These are phyloP conservation scores for Sugiyamaella grinbergsii DNA, from an alignment of 1,139 yeast species.

Conservation along the genomic window DNA sequence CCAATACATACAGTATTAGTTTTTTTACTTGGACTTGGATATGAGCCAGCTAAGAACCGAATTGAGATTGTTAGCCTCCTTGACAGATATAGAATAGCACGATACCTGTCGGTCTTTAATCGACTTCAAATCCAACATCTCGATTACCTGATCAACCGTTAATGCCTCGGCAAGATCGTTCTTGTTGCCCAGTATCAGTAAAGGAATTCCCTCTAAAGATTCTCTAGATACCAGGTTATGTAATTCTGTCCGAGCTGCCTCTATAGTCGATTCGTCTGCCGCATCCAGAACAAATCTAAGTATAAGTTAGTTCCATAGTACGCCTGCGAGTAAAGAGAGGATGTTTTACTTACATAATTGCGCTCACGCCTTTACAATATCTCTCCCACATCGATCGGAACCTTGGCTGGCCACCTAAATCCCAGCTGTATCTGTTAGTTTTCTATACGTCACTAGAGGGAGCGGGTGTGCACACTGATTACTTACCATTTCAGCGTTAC, in stretches of 20 bases:
- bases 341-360: slow-evolving; percentile 39
- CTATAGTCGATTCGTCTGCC: slow-evolving; percentile 41
- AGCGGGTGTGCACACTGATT: neutral
- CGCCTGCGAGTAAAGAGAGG: neutral
- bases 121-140: slow-evolving; percentile 39
- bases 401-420: slow-evolving; percentile 47
- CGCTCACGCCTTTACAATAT: slow-evolving; percentile 45
- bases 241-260: slow-evolving; percentile 41
- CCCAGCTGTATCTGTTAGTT: slow-evolving; percentile 38
- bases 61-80: slow-evolving; percentile 43
- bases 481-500: slow-evolving; percentile 45
- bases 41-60: slow-evolving; percentile 45
- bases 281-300: slow-evolving; percentile 43
- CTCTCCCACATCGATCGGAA: slow-evolving; percentile 48
- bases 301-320: neutral
- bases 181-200: slow-evolving; percentile 45
- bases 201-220: slow-evolving; percentile 43
- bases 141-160: slow-evolving; percentile 42
- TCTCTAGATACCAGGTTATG: slow-evolving; percentile 40
- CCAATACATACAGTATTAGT: too few relatives aligned
- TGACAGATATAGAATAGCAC: slow-evolving; percentile 46
- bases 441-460: neutral
- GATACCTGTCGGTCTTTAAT: slow-evolving; percentile 43
- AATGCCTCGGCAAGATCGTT: slow-evolving; percentile 43
- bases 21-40: slow-evolving; percentile 30